Evolutionary conservation across 78 protist species (phyloP), one percentile per base, ranked within the genome.

Genomic region (Polysphondylium violaceum): DNA sequence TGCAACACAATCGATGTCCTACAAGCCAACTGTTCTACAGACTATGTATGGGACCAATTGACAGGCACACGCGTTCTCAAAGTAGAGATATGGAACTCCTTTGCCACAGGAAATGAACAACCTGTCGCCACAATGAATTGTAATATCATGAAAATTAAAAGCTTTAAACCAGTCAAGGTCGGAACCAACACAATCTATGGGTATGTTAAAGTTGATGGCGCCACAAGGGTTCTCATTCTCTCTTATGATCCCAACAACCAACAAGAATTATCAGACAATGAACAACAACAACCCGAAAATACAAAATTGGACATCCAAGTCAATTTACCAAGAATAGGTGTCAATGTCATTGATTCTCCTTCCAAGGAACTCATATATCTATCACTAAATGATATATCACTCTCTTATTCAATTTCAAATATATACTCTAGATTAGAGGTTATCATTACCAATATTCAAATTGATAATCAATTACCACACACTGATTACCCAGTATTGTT

Each of bases 401-500:
- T 89, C 64, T 44, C 33, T 7, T 90, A 59, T 29, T 74, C 86
- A 9, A 2, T 55, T 31, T 76, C 94, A 27, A 74, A 64, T 53
- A 56, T 73, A n/a, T 73, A 47, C 60, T 63, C 78, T 21, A 36
- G 50, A 44, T 47, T 90, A 11, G 87, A 90, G n/a, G 21, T 90
- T 7, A 59, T 67, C 3, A 50, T 90, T 5, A 71, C 43, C 11
- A 56, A 51, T 29, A 29, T 90, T 27, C 91, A 92, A 78, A 67
- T 92, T 3, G 95, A 92, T 55, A 76, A 92, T 56, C 95, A 92
- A 78, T n/a, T 73, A 12, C 25, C n/a, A 8, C 41, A 69, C 50
- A 74, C 95, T 31, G 91, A 77, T 63, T 85, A 67, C 21, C 95
- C 95, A 40, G 95, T 92, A 5, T n/a, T 92, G 29, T 69, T 92